Percentiles rank a stretch among this genome's conserved stretches.
Conservation (phyloP, 2,329 filamentous ascomycete genomes). For the Trichoderma sp. region DNA sequence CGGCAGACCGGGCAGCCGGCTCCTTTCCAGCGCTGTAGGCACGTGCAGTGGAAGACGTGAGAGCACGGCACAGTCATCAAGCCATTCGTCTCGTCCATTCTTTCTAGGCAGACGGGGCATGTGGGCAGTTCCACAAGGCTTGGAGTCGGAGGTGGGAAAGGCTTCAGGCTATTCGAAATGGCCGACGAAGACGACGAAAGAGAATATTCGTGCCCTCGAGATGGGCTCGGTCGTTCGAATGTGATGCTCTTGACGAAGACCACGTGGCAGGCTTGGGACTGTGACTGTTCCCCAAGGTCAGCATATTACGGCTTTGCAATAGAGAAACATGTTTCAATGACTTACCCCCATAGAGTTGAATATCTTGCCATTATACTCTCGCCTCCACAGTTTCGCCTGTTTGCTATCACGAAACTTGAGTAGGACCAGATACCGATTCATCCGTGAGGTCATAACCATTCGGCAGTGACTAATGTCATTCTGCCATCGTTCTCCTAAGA, state of each 20-base stretch:
- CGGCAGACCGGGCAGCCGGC: conserved; percentile 92
- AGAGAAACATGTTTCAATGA: conserved; percentile 15
- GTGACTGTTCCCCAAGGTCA: conserved; percentile 48
- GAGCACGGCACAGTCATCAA: conserved; percentile 95
- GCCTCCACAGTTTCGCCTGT: conserved; percentile 75
- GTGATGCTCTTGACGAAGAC: conserved; percentile 92
- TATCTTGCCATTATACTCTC: conserved; percentile 85
- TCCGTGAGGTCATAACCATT: conserved; percentile 84
- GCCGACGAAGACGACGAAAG: conserved; percentile 47
- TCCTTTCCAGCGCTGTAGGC: conserved; percentile 93
- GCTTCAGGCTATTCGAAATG: conserved; percentile 49
- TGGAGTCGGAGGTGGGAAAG: conserved; percentile 68
- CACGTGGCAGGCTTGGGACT: conserved; percentile 89
- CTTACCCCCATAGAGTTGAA: conserved; percentile 86
- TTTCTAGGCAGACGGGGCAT: conserved; percentile 92
- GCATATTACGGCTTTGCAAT: not conserved
- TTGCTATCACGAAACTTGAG: conserved; percentile 83
- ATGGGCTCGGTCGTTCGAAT: conserved; percentile 63
- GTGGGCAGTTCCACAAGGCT: conserved; percentile 88
- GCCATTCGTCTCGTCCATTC: conserved; percentile 97
- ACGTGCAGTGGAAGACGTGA: conserved; percentile 96
- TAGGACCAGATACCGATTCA: conserved; percentile 91
- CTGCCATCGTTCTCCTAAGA: conserved; percentile 83
- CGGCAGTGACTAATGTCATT: conserved; percentile 88
- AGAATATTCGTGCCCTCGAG: conserved; percentile 56